Base-by-base conservation (phyloP, 192 early-diverging fungal species). In the Linnemannia hyalina region DNA sequence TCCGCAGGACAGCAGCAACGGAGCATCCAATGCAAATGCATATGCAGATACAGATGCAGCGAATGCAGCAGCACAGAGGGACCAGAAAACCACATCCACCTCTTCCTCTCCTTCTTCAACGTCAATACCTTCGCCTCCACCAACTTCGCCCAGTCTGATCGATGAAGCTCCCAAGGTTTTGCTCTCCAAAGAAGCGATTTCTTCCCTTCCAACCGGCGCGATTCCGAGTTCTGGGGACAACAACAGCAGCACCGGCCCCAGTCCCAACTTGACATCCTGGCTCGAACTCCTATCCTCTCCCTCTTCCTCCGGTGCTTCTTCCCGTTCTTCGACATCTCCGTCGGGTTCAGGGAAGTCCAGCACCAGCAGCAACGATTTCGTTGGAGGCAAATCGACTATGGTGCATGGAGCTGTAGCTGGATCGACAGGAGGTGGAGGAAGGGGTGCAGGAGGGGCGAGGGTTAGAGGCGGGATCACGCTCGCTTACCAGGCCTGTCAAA, bases 401-500 rank as follows among this genome's bases (percentile, higher is more conserved):
- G 29, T 32, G 60, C 8, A 32, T 15, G 29, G 26, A 29, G 13
- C 11, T 32, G 11, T 8, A 65, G 11, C 26, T 29, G 29, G 7
- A 65, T 11, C 11, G 4, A 3, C 26, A 32, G 60, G 60, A 26
- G 11, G 29, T 11, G 10, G 9, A 15, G 29, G 9, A 26, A 29
- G n/a, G n/a, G 29, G 60, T n/a, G 13, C 8, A 29, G 60, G 60
- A 35, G 29, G 29, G 3, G 60, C 13, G 60, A 65, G 4, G 6
- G 77, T 78, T 23, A 55, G 57, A 16, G 78, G 70, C 0, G 47
- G 20, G 22, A 65, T 47, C 26, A 42, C 71, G 0, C 32, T 71
- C 23, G 77, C 70, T 6, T 69, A 70, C 18, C 38, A 32, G 42
- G 71, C 26, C 26, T 76, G 63, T 29, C 75, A 76, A 23, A 76